phyloP scores from a whole-genome alignment of 139 green algal species.

The Chlamydomonas sp. region DNA sequence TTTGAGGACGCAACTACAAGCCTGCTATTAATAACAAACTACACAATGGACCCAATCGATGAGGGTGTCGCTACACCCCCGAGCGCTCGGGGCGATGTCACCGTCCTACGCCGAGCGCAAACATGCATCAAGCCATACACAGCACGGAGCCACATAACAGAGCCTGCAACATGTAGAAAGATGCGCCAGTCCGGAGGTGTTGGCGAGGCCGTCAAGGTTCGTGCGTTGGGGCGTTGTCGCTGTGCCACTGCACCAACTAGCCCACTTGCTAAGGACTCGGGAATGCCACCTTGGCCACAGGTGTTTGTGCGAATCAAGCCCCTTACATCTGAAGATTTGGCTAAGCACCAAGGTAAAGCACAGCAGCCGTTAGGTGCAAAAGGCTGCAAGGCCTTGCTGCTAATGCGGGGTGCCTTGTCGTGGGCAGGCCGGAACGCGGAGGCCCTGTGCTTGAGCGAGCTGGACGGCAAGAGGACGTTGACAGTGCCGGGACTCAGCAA shows the following conservation, averaged over 20 bases:
- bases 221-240: too few relatives aligned
- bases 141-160: neutral
- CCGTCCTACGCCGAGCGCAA: too few relatives aligned
- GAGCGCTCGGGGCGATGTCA: too few relatives aligned
- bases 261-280: too few relatives aligned
- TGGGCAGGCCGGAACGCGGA: conserved; percentile 1
- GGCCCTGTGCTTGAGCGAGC: neutral
- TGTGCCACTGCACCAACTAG: too few relatives aligned
- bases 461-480: neutral
- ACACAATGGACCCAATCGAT: too few relatives aligned
- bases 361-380: neutral
- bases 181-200: neutral
- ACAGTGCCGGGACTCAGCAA: neutral
- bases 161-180: neutral
- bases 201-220: conserved; percentile 17
- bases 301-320: conserved; percentile 30
- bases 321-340: neutral
- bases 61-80: too few relatives aligned
- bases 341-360: neutral
- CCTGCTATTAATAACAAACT: too few relatives aligned
- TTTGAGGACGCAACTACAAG: too few relatives aligned
- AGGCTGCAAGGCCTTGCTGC: too few relatives aligned
- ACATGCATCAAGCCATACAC: too few relatives aligned
- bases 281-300: neutral
- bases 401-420: neutral